Evolutionary conservation across 2,329 filamentous ascomycete genomes (phyloP), one percentile per base, ranked within the genome.

Genomic region (Claviceps citrina): DNA sequence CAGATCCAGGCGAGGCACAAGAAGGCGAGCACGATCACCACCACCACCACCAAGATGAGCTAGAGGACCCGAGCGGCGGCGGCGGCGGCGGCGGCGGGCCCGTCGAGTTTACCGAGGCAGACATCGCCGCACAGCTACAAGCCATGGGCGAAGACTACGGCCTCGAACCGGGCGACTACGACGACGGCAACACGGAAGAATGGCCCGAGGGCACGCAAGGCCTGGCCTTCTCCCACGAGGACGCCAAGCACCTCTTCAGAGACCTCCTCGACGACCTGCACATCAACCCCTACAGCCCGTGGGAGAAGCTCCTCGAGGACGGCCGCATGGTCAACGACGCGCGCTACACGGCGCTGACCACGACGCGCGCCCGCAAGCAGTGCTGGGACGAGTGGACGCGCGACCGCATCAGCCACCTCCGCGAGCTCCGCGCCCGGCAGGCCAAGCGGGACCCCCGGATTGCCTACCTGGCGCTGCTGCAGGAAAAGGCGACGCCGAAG

Each of bases 101-200:
- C 0, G 62, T 91, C 7, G 89, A 95, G 51, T 93, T 94, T 52
- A 84, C 82, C 41, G 91, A 96, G 57, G 89, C 87, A 39, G 91
- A 98, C 53, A 93, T 98, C 50, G 87, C 84, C 27, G 87, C 80
- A 54, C 91, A 98, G 54, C 68, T 98, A 10, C 83, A 84, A 39
- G 79, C 83, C 20, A 93, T 95, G 84, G 85, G 82, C 40, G 73
- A 82, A 48, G 79, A 84, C n/a, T 86, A 87, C 49, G 84, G 77
- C 1, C 67, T 87, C 24, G 83, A 85, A 30, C 76, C 76, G 0
- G 83, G 77, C 38, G 81, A 86, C 52, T 85, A 85, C 53, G 81
- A 79, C 43, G 78, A 79, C 44, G 76, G 71, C 4, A 64, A 68
- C 45, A 65, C 63, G 48, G 67, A 72, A 6, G 66, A 70, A 20